Conservation (phyloP, 1,284 basidiomycete species). For the Grifola frondosa region DNA sequence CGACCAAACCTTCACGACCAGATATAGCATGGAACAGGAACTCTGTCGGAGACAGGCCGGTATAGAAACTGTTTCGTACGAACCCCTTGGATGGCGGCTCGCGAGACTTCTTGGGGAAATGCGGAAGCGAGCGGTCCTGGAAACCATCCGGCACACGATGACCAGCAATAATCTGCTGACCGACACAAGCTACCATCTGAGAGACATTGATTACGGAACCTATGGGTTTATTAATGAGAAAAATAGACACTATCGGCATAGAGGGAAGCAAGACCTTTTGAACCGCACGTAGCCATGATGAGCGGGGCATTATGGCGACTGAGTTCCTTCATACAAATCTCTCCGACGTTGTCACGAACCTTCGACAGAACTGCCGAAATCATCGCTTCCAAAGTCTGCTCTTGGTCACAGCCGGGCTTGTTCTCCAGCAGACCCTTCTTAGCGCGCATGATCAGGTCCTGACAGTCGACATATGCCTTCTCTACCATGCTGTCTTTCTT, state of each 20-base stretch:
- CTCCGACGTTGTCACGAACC: conserved; percentile 94
- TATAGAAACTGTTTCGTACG: conserved; percentile 96
- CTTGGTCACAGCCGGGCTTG: conserved; percentile 95
- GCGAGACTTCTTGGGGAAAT: conserved; percentile 97
- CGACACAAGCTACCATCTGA: conserved; percentile 99
- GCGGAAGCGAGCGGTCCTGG: conserved; percentile 97
- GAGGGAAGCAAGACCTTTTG: conserved; percentile 68
- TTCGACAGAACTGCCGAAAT: conserved; percentile 93
- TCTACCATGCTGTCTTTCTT: conserved; percentile 90
- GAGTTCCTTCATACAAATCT: conserved; percentile 97
- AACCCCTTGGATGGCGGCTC: conserved; percentile 98
- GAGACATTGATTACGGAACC: conserved; percentile 99
- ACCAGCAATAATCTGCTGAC: conserved; percentile 98
- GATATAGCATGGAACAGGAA: conserved; percentile 99
- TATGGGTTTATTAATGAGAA: conserved; percentile 30
- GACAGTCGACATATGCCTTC: conserved; percentile 86
- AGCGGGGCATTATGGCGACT: conserved; percentile 95
- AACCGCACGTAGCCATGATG: conserved; percentile 99
- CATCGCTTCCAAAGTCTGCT: conserved; percentile 94
- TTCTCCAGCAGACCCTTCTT: conserved; percentile 94
- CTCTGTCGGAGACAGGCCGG: conserved; percentile 92
- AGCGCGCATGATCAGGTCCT: conserved; percentile 85
- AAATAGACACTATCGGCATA: conserved; percentile 1
- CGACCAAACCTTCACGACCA: conserved; percentile 96
- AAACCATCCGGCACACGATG: conserved; percentile 99